Base-by-base conservation (phyloP, 163 green algal species). In the Trebouxia gelatinosa region DNA sequence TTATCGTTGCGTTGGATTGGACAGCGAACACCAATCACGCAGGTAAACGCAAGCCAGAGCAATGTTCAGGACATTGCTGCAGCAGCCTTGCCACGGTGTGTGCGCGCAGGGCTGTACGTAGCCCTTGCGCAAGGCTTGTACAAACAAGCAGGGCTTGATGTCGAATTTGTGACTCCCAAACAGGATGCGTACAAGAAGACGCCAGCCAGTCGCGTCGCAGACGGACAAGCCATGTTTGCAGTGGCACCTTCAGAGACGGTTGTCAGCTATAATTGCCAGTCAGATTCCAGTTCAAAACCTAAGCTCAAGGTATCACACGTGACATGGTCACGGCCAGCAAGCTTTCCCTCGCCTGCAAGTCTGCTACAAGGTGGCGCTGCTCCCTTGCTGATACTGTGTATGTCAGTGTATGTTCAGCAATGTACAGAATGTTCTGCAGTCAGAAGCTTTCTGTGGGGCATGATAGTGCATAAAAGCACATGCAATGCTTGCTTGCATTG, bases 1-100 rank as follows among this genome's bases (percentile, higher is more conserved):
- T 91, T 19, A 84, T 54, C 4, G 65, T 97, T 2, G 90, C 92
- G 0, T 82, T 96, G 1, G 91, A 97, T 71, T 96, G 93, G 93
- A 94, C 88, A 0, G 90, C 92, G 5, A 97, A 97, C 62, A 82
- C 79, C 17, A 90, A 91, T 70, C 86, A 93, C 43, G 80, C 83
- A 21, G 70, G 70, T 65, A 26, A 76, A 23, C 5, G 16, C 7
- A 21, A 11, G 5, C 32, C 23, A 29, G 35, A 54, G 5, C 7
- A 5, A 23, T 40, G 13, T 48, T 72, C 3, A 43, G 16, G 32
- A 2, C 34, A 71, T 5, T 71, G 32, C 31, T 23, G 21, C 16
- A n/a, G n/a, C 68, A 77, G 29, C 28, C 19, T 64, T n/a, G n/a
- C n/a, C n/a, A n/a, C n/a, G n/a, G n/a, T n/a, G 40, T 3, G 26